phyloP scores from a whole-genome alignment of 2,329 filamentous ascomycete genomes.

The Botrytis pseudocinerea region DNA sequence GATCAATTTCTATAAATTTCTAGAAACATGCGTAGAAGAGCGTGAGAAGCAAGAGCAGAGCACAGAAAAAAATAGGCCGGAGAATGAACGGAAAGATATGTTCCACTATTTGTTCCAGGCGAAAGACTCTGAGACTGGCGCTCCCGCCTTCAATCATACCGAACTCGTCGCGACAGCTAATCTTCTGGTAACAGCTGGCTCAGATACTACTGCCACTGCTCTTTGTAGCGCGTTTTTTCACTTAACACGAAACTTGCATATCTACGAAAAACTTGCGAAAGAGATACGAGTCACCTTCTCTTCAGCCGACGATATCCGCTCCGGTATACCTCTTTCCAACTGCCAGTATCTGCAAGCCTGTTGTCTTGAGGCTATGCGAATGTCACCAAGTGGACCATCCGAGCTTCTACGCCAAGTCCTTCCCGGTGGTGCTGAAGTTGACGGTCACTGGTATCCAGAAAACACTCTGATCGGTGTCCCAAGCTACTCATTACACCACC shows the following conservation, averaged over 20 bases:
- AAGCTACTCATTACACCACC: conserved; percentile 49
- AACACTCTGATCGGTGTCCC: conserved; percentile 48
- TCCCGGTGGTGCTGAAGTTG: conserved; percentile 28
- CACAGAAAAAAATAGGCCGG: not conserved
- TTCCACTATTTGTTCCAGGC: conserved; percentile 74
- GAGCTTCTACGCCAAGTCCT: not conserved
- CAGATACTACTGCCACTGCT: not conserved
- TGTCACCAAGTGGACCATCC: conserved; percentile 23
- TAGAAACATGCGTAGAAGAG: not conserved
- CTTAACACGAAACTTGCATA: not conserved
- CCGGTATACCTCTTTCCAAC: not conserved
- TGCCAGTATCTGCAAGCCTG: conserved; percentile 20
- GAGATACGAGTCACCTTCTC: conserved; percentile 41
- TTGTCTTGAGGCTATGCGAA: conserved; percentile 25
- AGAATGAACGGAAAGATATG: not conserved
- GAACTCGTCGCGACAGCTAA: not conserved
- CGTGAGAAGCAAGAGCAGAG: not conserved
- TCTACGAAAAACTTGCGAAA: conserved; percentile 25
- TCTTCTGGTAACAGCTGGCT: not conserved
- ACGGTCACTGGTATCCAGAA: conserved; percentile 40
- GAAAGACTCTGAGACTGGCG: conserved; percentile 82
- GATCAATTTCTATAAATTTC: not conserved
- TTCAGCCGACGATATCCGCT: not conserved
- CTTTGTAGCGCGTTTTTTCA: not conserved
- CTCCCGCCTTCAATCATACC: conserved; percentile 56